Percentiles rank a stretch among this genome's conserved stretches.
These are phyloP conservation scores for Neurospora intermedia DNA, from an alignment of 495 filamentous ascomycete species.

Conservation along the genomic window DNA sequence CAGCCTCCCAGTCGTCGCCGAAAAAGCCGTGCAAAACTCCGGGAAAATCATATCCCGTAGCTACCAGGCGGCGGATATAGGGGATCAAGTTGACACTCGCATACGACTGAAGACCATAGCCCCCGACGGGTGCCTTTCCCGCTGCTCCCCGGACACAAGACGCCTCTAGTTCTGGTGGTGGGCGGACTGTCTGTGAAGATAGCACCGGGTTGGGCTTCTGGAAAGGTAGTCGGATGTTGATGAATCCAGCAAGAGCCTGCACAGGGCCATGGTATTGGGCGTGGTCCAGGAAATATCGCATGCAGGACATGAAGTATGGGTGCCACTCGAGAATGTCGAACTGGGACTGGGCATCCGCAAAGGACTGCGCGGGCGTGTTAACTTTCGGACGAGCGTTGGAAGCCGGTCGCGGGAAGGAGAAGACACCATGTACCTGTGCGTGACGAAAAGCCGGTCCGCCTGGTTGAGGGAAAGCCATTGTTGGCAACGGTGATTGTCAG, in stretches of 20 bases:
- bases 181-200: constrained; percentile 17
- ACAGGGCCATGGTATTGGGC: constrained; percentile 75
- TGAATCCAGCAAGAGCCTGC: constrained; percentile 80
- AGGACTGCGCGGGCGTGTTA: constrained; percentile 15
- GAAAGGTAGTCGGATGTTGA: constrained; percentile 74
- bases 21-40: constrained; percentile 88
- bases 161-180: constrained; percentile 8
- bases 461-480: constrained; percentile 17
- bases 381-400: neutral
- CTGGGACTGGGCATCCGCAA: constrained; percentile 39
- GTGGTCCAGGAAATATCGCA: constrained; percentile 85
- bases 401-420: neutral
- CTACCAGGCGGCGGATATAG: constrained; percentile 82
- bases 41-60: constrained; percentile 80
- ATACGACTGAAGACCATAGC: constrained; percentile 8
- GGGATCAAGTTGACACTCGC: constrained; percentile 67
- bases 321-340: constrained; percentile 94
- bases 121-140: neutral
- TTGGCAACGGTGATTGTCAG: neutral
- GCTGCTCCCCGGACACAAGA: neutral
- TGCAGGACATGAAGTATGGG: constrained; percentile 82
- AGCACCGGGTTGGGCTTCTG: constrained; percentile 39
- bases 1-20: constrained; percentile 76
- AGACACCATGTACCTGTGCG: constrained; percentile 18
- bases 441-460: constrained; percentile 15